Evolutionary conservation across 2,329 filamentous ascomycete genomes (phyloP), one percentile per base, ranked within the genome.

Genomic region (Neocatenulostroma microsporum): DNA sequence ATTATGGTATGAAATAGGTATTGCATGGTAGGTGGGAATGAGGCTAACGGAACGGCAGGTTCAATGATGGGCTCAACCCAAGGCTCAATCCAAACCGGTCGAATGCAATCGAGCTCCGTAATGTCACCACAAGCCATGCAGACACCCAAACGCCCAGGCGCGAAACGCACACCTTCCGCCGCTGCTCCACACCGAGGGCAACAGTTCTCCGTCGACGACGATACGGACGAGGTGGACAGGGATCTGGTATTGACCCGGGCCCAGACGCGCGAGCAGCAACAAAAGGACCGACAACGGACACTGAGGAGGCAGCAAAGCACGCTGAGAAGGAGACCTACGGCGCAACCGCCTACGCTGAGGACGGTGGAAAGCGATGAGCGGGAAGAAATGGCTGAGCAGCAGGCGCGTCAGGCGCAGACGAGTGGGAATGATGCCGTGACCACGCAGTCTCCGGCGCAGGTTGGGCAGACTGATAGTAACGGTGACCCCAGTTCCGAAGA

Each of bases 181-280:
- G 71, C 77, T 52, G 78, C 78, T 26, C 87, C 86, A 3, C 78
- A 89, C 56, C 81, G 85, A 36, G 84, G 88, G 20, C 83, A 84
- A 44, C 72, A 89, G 42, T 96, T 94, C 63, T 95, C 88, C 0
- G 85, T 85, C 31, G 88, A 96, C 56, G 89, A 96, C 58, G 87
- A 86, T 54, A 69, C 79, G 17, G 73, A 78, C 46, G 89, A 95
- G 61, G 78, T 94, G 14, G 80, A 84, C 54, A 75, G 76, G 44
- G 83, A 87, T 53, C 64, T 73, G 47, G 66, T 74, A 39, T 61
- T 66, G 47, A 48, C 62, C 46, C 41, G 52, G 21, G 45, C 46
- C 15, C 44, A 53, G 18, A 44, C 49, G n/a, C 42, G 42, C 26
- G 33, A 43, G 42, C 19, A 26, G 60, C 61, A 55, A 11, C 39